Conservation (phyloP, 495 filamentous ascomycete genomes). For the Podospora australis region DNA sequence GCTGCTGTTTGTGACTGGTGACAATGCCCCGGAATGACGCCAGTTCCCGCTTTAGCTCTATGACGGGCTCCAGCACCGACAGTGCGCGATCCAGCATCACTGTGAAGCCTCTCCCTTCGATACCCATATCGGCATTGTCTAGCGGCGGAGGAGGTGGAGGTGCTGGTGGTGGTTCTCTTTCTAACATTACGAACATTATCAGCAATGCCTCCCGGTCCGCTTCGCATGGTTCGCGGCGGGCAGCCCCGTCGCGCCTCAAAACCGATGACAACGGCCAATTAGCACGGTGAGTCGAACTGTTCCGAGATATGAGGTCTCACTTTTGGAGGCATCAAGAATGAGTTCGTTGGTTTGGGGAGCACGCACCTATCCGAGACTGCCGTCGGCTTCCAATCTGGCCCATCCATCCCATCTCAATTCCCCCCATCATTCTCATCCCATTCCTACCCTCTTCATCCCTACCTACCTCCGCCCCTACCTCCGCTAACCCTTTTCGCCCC, state of each 20-base stretch:
- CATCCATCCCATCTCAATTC: no score
- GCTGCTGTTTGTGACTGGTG: slow-evolving; percentile 25
- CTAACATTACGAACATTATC: slow-evolving; percentile 36
- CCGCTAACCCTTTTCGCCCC: slow-evolving; percentile 1
- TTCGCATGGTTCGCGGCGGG: slow-evolving; percentile 34
- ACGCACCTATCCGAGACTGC: not conserved
- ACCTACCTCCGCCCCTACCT: not conserved
- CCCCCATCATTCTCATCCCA: not conserved
- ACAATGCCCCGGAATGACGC: slow-evolving; percentile 57
- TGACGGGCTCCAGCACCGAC: slow-evolving; percentile 54
- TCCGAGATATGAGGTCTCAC: not conserved
- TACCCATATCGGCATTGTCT: slow-evolving; percentile 43
- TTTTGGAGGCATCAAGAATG: no score
- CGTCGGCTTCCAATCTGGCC: not conserved
- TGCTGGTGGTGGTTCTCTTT: no score
- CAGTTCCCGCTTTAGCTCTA: slow-evolving; percentile 52
- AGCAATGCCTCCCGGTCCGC: slow-evolving; percentile 30
- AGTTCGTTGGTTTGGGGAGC: no score
- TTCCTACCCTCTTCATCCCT: not conserved
- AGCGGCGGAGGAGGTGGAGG: no score
- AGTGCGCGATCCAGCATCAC: slow-evolving; percentile 55
- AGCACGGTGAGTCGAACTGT: slow-evolving; percentile 31
- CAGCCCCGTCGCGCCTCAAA: slow-evolving; percentile 51
- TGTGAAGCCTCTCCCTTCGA: slow-evolving; percentile 42
- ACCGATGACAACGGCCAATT: slow-evolving; percentile 43